These are phyloP conservation scores for Colletotrichum shisoi DNA, from an alignment of 2,329 filamentous ascomycete genomes.

Conservation along the genomic window DNA sequence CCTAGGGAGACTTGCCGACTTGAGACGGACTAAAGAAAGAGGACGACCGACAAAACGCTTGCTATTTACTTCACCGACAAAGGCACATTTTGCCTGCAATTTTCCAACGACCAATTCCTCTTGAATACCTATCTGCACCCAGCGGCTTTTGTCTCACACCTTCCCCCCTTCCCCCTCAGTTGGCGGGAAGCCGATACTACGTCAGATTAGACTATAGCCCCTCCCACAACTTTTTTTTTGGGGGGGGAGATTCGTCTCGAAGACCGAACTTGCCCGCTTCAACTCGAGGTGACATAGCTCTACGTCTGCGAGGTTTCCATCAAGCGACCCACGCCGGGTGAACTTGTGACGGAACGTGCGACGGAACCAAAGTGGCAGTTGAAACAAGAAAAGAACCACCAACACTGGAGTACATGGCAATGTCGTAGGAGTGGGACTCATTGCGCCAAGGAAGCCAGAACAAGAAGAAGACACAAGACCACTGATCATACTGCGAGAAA, in stretches of 20 bases:
- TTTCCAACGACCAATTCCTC: slow-evolving; percentile 8
- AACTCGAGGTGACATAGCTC: background rate
- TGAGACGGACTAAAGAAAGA: slow-evolving; percentile 10
- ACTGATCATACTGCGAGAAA: background rate
- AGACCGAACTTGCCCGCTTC: background rate
- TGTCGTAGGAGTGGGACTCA: slow-evolving; percentile 34
- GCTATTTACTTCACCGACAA: background rate
- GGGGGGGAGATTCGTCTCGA: background rate
- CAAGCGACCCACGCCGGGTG: slow-evolving; percentile 9
- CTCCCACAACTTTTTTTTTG: slow-evolving; percentile 20
- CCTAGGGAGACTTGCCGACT: background rate
- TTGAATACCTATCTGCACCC: slow-evolving; percentile 6
- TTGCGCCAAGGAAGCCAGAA: slow-evolving; percentile 30
- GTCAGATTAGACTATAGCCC: slow-evolving; percentile 32
- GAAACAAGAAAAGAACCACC: slow-evolving; percentile 12
- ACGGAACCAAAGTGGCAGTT: slow-evolving; percentile 7
- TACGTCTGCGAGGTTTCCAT: slow-evolving; percentile 9
- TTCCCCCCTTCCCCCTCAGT: slow-evolving; percentile 20
- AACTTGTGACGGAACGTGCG: slow-evolving; percentile 28
- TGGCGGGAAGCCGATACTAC: slow-evolving; percentile 26
- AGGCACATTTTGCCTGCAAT: background rate
- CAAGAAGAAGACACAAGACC: background rate
- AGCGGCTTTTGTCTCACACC: slow-evolving; percentile 20
- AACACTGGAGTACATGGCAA: slow-evolving; percentile 27
- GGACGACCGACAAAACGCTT: background rate